Percentiles rank a stretch among this genome's conserved stretches.
These are phyloP conservation scores for Mucor plumbeus DNA, from an alignment of 371 early-diverging fungal genomes.

Conservation along the genomic window DNA sequence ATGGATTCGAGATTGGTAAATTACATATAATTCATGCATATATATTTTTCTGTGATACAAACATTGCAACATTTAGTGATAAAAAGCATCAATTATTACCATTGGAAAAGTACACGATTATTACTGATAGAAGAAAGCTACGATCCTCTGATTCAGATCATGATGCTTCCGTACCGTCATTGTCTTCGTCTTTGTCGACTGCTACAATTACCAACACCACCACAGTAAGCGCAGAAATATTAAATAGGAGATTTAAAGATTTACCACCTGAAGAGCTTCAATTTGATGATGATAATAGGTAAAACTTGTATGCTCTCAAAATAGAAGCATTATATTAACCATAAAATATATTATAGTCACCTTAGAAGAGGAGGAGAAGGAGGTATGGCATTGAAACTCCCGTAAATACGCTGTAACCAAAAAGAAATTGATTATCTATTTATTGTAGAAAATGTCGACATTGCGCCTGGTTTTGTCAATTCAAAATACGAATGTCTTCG, in stretches of 20 bases:
- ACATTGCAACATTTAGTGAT: slow-evolving; percentile 7
- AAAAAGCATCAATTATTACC: slow-evolving; percentile 23
- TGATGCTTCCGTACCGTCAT: neutral
- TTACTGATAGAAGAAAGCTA: neutral
- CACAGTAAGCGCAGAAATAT: slow-evolving; percentile 9
- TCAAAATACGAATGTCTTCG: slow-evolving; percentile 51
- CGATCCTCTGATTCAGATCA: neutral
- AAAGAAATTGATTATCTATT: neutral
- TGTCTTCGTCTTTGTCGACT: neutral
- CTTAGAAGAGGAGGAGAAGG: neutral
- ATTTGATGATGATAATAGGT: slow-evolving; percentile 17
- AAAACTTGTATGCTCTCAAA: neutral
- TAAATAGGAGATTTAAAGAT: slow-evolving; percentile 16
- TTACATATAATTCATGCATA: neutral
- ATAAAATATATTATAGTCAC: neutral
- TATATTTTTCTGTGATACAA: neutral
- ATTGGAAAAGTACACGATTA: slow-evolving; percentile 22
- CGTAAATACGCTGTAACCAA: neutral
- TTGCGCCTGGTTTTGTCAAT: slow-evolving; percentile 44
- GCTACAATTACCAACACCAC: neutral
- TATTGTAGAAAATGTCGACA: slow-evolving; percentile 5
- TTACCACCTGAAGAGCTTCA: slow-evolving; percentile 13
- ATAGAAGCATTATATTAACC: neutral
- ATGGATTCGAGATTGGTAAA: slow-evolving; percentile 48
- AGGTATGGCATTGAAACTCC: too few relatives aligned